phyloP scores from a whole-genome alignment of 495 filamentous ascomycete species.

The Talaromyces liani region DNA sequence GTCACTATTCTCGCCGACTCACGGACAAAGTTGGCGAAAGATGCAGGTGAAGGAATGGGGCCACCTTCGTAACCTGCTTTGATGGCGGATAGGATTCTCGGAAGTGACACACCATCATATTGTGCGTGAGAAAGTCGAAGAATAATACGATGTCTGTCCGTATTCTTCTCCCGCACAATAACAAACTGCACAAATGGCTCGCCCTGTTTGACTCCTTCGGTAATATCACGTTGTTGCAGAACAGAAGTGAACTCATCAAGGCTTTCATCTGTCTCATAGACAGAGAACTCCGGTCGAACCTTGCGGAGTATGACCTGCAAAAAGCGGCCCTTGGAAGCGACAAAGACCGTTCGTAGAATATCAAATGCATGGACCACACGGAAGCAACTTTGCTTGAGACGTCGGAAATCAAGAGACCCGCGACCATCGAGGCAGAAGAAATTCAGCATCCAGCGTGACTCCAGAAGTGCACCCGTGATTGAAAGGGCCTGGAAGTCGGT shows the following conservation, averaged over 20 bases:
- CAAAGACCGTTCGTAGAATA: slow-evolving; percentile 63
- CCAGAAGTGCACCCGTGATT: slow-evolving; percentile 49
- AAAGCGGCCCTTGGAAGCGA: slow-evolving; percentile 46
- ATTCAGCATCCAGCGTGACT: slow-evolving; percentile 46
- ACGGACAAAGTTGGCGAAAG: slow-evolving; percentile 54
- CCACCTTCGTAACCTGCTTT: slow-evolving; percentile 45
- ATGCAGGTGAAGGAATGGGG: slow-evolving; percentile 31
- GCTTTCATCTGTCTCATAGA: slow-evolving; percentile 46
- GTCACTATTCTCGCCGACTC: slow-evolving; percentile 37
- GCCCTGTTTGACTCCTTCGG: slow-evolving; percentile 49
- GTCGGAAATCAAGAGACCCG: slow-evolving; percentile 36
- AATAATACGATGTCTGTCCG: slow-evolving; percentile 48
- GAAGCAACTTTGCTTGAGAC: slow-evolving; percentile 37
- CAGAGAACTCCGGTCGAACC: slow-evolving; percentile 42
- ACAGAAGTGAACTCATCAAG: slow-evolving; percentile 43
- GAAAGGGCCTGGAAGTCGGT: slow-evolving; percentile 60
- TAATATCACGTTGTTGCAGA: slow-evolving; percentile 40
- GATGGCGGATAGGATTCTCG: slow-evolving; percentile 50
- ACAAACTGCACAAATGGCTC: slow-evolving; percentile 57
- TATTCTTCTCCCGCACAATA: slow-evolving; percentile 43
- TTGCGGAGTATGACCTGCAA: slow-evolving; percentile 56
- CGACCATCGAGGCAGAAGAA: slow-evolving; percentile 51
- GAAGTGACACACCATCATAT: slow-evolving; percentile 65
- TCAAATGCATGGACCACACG: slow-evolving; percentile 49
- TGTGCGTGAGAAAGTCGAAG: slow-evolving; percentile 68